A percentile compares a stretch with the other conserved stretches of the same genome.
Evolutionary conservation across 331 rosid species (phyloP).

Genomic region (Pyracantha coccinea): DNA sequence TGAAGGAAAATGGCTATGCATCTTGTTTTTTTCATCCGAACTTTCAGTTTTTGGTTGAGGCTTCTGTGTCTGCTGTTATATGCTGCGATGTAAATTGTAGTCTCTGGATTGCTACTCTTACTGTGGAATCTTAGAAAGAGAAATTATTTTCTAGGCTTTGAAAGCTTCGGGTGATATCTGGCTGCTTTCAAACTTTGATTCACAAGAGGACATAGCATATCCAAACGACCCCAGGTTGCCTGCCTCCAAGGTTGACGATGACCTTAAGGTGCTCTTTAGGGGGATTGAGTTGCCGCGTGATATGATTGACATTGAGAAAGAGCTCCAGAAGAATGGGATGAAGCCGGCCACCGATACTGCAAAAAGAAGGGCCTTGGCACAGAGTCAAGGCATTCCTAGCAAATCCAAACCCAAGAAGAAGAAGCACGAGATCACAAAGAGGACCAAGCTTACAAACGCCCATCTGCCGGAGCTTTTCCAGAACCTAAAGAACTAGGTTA

Average conservation of each 20-base stretch:
- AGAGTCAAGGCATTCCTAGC: slow-evolving; percentile 61
- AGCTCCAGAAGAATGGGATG: slow-evolving; percentile 91
- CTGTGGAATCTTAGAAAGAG: slow-evolving; percentile 6
- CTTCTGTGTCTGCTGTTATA: neutral
- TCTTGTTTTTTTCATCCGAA: neutral
- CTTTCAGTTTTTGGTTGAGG: neutral
- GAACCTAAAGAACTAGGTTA: slow-evolving; percentile 23
- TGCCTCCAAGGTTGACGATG: slow-evolving; percentile 72
- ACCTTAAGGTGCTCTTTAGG: slow-evolving; percentile 71
- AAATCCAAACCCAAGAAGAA: slow-evolving; percentile 85
- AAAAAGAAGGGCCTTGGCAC: slow-evolving; percentile 79
- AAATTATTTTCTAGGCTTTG: slow-evolving; percentile 41
- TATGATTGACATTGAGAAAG: slow-evolving; percentile 87
- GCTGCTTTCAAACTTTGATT: slow-evolving; percentile 91
- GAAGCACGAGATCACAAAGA: slow-evolving; percentile 84
- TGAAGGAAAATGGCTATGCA: neutral
- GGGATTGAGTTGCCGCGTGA: slow-evolving; percentile 83
- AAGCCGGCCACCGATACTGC: slow-evolving; percentile 95
- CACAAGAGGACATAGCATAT: slow-evolving; percentile 96
- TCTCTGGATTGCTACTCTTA: slow-evolving; percentile 1
- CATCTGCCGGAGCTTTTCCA: slow-evolving; percentile 95
- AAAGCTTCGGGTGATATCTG: slow-evolving; percentile 82
- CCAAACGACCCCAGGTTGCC: slow-evolving; percentile 81
- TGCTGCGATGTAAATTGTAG: neutral
- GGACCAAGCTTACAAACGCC: slow-evolving; percentile 91